Base-by-base conservation (phyloP, 495 filamentous ascomycete species). In the Penicillium turbatum region DNA sequence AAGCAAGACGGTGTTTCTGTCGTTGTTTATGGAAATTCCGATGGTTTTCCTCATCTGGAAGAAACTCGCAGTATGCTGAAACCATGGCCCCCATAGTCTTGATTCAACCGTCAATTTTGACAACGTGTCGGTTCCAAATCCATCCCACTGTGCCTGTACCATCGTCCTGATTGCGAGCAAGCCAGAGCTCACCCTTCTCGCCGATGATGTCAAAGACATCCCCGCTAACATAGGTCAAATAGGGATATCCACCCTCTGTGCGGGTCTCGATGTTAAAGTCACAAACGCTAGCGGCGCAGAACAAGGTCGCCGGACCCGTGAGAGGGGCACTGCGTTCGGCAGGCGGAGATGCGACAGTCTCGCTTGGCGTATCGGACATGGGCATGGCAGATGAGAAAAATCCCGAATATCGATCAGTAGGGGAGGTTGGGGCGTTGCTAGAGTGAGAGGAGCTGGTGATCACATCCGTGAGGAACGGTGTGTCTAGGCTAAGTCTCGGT, bases 51-150 rank as follows among this genome's bases (percentile, higher is more conserved):
- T 2, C 19, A 30, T 17, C 16, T 5, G n/a, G 29, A 37, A 35
- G 7, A 0, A 16, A 3, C 10, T 30, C 35, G 35, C 32, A 13
- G 13, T 19, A 38, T 11, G 29, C 17, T n/a, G 9, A 31, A 11
- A 19, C 7, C 5, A 42, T 51, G 32, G 24, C 47, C 11, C n/a
- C 26, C 15, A 19, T 4, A 29, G 26, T 11, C 29, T 31, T 12
- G 17, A 8, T 51, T 42, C 15, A 48, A 19, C 5, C 16, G 29
- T 29, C 17, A 17, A 51, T 15, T 24, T 13, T 30, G 17, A 37
- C 49, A 43, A 98, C 97, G 72, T 98, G 93, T 65, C 96, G 95
- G 61, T 88, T 93, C 93, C 93, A 98, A 56, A 98, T 95, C 93
- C 93, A 98, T 37, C 93, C 93, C n/a, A 97, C 82, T 55, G 82